phyloP scores from a whole-genome alignment of 2,329 filamentous ascomycete species.

The Ilyonectria destructans region DNA sequence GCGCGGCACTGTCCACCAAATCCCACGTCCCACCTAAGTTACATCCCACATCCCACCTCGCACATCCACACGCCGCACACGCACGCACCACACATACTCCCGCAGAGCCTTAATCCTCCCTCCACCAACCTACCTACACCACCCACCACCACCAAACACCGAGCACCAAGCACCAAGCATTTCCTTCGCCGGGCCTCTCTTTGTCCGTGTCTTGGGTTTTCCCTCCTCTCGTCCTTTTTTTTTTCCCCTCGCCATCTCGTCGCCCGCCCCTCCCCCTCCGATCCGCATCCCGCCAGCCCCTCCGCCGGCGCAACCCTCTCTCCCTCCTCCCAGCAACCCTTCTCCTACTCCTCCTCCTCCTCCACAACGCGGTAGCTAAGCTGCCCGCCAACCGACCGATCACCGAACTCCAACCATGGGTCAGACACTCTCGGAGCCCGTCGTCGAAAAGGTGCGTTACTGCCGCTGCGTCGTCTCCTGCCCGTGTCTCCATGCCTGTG shows the following conservation, averaged over 20 bases:
- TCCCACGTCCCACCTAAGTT: background rate
- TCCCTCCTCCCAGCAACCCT: conserved; percentile 35
- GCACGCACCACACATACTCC: conserved; percentile 26
- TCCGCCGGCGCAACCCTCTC: conserved; percentile 30
- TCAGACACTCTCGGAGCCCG: conserved; percentile 99
- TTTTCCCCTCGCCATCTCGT: conserved; percentile 13
- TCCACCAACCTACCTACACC: conserved; percentile 24
- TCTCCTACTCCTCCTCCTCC: conserved; percentile 30
- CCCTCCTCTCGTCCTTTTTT: conserved; percentile 20
- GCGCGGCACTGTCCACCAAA: background rate
- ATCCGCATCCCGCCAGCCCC: conserved; percentile 29
- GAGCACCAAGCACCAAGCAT: background rate
- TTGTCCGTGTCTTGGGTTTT: conserved; percentile 32
- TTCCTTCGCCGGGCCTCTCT: conserved; percentile 39
- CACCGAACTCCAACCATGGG: conserved; percentile 76
- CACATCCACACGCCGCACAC: background rate
- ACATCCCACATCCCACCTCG: background rate
- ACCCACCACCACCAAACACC: conserved; percentile 1
- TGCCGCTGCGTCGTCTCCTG: conserved; percentile 12
- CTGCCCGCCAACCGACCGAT: conserved; percentile 47
- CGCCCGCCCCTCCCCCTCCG: conserved; percentile 32
- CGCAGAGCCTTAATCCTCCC: conserved; percentile 27
- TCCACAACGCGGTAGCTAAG: conserved; percentile 46
- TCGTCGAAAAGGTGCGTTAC: conserved; percentile 91
- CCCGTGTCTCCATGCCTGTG: conserved; percentile 13